A percentile compares a stretch with the other conserved stretches of the same genome.
These are phyloP conservation scores for Gillenia trifoliata DNA, from an alignment of 306 rosid species.

Conservation along the genomic window DNA sequence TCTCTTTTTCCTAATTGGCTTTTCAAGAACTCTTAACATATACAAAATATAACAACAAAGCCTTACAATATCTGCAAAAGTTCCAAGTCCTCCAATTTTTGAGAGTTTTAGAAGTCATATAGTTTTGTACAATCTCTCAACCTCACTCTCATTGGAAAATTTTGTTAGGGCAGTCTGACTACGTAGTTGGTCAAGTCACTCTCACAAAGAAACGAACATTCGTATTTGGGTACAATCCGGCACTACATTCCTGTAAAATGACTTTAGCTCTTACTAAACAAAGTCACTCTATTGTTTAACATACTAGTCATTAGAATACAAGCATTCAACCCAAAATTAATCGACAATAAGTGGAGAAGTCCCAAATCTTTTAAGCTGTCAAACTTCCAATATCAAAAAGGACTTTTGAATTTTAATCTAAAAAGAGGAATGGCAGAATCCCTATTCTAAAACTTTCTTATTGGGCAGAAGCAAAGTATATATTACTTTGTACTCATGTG, in stretches of 20 bases:
- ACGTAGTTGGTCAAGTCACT: neutral
- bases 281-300: neutral
- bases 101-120: too few species aligned
- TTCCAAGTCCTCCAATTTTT: too few species aligned
- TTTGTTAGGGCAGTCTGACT: too few species aligned
- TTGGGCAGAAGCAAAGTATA: neutral
- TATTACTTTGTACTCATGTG: neutral
- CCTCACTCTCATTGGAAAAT: neutral
- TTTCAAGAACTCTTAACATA: neutral
- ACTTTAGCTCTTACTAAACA: neutral
- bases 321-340: neutral
- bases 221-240: too few species aligned
- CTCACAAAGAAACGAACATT: too few species aligned
- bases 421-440: neutral
- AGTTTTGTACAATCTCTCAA: neutral
- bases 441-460: neutral
- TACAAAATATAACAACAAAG: neutral
- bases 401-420: too few species aligned
- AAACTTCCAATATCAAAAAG: too few species aligned
- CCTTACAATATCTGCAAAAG: neutral
- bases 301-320: neutral
- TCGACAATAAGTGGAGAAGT: too few species aligned
- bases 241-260: too few species aligned
- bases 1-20: neutral
- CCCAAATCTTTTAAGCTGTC: too few species aligned